A percentile compares a stretch with the other conserved stretches of the same genome.
phyloP scores from a whole-genome alignment of 441 rosid species.

The Mallotus japonicus region DNA sequence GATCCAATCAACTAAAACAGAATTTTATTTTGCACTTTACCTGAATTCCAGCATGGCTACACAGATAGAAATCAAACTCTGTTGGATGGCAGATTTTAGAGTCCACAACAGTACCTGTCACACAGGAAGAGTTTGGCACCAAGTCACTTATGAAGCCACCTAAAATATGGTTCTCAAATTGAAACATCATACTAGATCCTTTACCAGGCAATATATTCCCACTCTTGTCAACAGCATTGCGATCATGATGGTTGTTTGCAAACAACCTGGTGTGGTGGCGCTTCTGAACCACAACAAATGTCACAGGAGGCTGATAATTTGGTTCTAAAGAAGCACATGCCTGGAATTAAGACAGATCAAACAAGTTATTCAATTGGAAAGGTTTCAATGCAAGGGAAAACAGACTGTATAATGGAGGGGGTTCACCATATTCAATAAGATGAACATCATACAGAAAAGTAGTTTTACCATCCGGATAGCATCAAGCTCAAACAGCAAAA shows the following conservation, averaged over 20 bases:
- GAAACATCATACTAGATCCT: background rate
- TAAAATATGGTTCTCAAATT: background rate
- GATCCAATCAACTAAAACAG: background rate
- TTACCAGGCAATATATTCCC: constrained; percentile 93
- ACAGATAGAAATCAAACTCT: constrained; percentile 91
- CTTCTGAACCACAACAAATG: constrained; percentile 98
- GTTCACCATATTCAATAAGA: background rate
- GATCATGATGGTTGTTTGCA: constrained; percentile 73
- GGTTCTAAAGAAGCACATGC: constrained; percentile 90
- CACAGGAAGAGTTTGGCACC: background rate
- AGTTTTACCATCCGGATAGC: constrained; percentile 80
- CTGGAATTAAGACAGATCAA: constrained; percentile 31
- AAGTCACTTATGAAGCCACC: background rate
- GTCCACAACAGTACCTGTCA: constrained; percentile 89
- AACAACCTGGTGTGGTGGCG: constrained; percentile 97
- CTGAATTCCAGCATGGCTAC: constrained; percentile 99
- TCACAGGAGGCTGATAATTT: constrained; percentile 94
- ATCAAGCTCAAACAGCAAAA: constrained; percentile 79
- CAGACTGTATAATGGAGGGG: background rate
- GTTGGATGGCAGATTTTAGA: constrained; percentile 96
- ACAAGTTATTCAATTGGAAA: too few relatives aligned
- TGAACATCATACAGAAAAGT: background rate
- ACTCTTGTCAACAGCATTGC: constrained; percentile 71
- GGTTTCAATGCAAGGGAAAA: too few relatives aligned
- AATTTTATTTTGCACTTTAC: constrained; percentile 27